Evolutionary conservation across 2,329 filamentous ascomycete species (phyloP).

Genomic region (Verticillium dahliae): DNA sequence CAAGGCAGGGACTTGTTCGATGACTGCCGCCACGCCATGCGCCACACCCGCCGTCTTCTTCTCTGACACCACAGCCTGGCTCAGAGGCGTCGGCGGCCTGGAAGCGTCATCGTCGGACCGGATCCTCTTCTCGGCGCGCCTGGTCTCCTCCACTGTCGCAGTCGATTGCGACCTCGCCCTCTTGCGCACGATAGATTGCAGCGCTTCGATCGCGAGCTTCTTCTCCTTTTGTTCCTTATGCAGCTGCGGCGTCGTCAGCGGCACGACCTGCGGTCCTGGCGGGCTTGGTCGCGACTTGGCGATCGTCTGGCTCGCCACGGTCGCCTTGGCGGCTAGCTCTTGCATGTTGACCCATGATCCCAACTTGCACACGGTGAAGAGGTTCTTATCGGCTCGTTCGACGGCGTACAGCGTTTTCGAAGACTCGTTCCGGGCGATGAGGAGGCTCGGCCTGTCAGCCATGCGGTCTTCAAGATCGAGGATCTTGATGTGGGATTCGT

Average conservation of each 20-base stretch:
- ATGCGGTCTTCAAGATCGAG: constrained; percentile 58
- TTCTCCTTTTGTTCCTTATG: constrained; percentile 48
- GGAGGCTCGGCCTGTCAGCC: constrained; percentile 44
- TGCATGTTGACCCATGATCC: constrained; percentile 59
- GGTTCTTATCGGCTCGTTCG: constrained; percentile 54
- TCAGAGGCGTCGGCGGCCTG: constrained; percentile 69
- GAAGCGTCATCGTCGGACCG: constrained; percentile 29
- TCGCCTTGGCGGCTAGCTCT: constrained; percentile 43
- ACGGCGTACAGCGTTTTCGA: constrained; percentile 51
- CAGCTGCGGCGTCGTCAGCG: constrained; percentile 35
- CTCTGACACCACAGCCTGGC: not conserved
- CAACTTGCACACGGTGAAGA: constrained; percentile 64
- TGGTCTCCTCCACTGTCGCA: constrained; percentile 24
- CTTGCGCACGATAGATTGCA: constrained; percentile 55
- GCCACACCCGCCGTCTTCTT: constrained; percentile 1
- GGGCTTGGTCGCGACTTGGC: not conserved
- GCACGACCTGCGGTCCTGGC: constrained; percentile 11
- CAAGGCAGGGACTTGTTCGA: constrained; percentile 12
- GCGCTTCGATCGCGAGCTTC: constrained; percentile 54
- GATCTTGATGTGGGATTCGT: constrained; percentile 55
- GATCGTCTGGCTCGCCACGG: constrained; percentile 30
- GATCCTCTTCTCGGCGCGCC: constrained; percentile 9
- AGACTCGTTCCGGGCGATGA: constrained; percentile 55
- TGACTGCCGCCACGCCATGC: not conserved
- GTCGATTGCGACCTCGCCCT: constrained; percentile 37